Evolutionary conservation across 768 basidiomycete genomes (phyloP).

Genomic region (Suillus plorans): DNA sequence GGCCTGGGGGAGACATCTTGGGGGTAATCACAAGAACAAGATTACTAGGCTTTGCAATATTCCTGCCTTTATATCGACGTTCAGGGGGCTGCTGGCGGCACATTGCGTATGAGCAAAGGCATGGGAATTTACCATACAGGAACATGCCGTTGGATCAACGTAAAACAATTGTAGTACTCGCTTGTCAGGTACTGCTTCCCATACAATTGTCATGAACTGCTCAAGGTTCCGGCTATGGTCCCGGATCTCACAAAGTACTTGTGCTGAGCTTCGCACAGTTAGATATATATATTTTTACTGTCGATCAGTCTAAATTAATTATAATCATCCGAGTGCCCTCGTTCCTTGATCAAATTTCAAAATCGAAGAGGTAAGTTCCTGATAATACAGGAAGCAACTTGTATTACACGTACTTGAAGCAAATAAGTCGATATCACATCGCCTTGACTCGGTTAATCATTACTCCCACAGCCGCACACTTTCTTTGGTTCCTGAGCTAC

Average conservation of each 20-base stretch:
- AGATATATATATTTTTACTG: background rate
- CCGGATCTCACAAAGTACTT: no score
- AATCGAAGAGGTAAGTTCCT: background rate
- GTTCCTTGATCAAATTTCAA: background rate
- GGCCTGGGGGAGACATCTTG: no score
- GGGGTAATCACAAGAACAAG: background rate
- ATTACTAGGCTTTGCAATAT: background rate
- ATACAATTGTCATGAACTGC: no score
- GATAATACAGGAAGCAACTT: background rate
- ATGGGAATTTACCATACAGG: no score
- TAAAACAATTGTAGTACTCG: no score
- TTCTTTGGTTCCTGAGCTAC: background rate
- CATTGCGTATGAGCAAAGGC: no score
- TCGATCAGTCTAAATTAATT: no score
- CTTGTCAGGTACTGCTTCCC: no score
- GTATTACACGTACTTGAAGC: background rate
- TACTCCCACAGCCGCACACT: background rate
- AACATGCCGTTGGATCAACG: no score
- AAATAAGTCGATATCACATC: no score
- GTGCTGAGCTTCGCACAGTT: background rate
- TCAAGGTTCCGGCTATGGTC: no score
- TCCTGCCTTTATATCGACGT: background rate
- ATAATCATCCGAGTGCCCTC: background rate
- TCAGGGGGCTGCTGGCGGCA: no score
- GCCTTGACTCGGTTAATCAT: background rate